Percentiles rank a stretch among this genome's conserved stretches.
Evolutionary conservation across 192 early-diverging fungal genomes (phyloP).

Genomic region (Phlyctochytrium planicorne): DNA sequence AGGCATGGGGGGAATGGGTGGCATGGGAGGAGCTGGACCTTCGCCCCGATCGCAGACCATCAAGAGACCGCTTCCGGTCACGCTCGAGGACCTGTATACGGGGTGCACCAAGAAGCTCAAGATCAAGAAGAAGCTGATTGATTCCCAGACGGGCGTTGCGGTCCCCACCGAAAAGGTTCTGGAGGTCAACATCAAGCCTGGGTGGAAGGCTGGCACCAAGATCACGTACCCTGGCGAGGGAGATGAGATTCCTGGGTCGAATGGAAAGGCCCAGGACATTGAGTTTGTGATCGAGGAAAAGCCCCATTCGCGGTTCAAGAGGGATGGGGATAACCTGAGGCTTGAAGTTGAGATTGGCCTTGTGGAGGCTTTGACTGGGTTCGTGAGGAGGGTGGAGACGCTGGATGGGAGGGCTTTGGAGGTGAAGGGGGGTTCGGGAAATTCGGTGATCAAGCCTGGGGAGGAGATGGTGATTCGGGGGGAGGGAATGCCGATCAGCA

Average conservation of each 20-base stretch:
- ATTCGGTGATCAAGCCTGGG: conserved; percentile 67
- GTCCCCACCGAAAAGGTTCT: conserved; percentile 75
- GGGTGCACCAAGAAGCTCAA: conserved; percentile 92
- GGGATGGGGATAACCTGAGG: conserved; percentile 82
- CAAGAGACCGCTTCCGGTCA: conserved; percentile 67
- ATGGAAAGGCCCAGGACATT: conserved; percentile 74
- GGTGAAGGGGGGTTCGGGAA: conserved; percentile 56
- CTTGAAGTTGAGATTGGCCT: conserved; percentile 63
- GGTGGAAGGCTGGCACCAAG: conserved; percentile 98
- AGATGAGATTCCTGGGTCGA: conserved; percentile 60
- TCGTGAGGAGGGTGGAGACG: conserved; percentile 65
- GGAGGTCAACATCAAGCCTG: conserved; percentile 81
- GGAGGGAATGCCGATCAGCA: conserved; percentile 95
- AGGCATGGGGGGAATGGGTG: conserved; percentile 23
- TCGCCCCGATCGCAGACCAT: conserved; percentile 40
- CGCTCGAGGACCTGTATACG: conserved; percentile 90
- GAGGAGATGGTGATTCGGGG: conserved; percentile 69
- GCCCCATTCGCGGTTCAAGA: conserved; percentile 81
- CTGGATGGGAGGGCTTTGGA: conserved; percentile 72
- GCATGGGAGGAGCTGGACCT: conserved; percentile 20
- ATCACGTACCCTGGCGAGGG: conserved; percentile 88
- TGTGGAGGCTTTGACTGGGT: conserved; percentile 78
- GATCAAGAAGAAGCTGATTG: conserved; percentile 68
- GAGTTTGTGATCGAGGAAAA: conserved; percentile 95
- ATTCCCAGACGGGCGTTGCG: conserved; percentile 41